Conservation (phyloP, 108 stramenopile species). For the Thalassiosira profunda region DNA sequence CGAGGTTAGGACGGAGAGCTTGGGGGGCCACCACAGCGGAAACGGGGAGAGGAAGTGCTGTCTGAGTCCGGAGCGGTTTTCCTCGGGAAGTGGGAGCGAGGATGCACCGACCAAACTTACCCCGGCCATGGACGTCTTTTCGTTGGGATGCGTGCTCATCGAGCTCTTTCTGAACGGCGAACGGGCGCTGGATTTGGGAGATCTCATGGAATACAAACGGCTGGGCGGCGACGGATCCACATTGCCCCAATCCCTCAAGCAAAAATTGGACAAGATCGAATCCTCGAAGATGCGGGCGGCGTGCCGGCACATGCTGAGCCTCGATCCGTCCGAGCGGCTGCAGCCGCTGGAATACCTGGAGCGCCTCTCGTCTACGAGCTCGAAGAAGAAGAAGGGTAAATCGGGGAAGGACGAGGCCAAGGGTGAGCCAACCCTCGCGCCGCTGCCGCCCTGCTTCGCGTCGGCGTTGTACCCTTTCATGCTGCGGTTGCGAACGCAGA, state of each 20-base stretch:
- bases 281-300: constrained; percentile 81
- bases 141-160: constrained; percentile 95
- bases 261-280: constrained; percentile 91
- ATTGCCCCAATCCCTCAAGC: constrained; percentile 60
- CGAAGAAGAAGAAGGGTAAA: constrained; percentile 4
- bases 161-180: constrained; percentile 96
- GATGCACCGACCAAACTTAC: constrained; percentile 50
- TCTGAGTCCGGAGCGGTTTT: constrained; percentile 96
- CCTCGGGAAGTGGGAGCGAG: constrained; percentile 22
- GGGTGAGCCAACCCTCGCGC: constrained; percentile 14
- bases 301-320: constrained; percentile 88
- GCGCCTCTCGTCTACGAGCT: constrained; percentile 52
- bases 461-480: constrained; percentile 66
- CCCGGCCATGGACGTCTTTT: constrained; percentile 97
- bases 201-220: constrained; percentile 86
- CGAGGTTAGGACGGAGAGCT: not conserved
- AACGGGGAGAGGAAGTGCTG: constrained; percentile 91
- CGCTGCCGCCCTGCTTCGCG: constrained; percentile 64
- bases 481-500: constrained; percentile 50
- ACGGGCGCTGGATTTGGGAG: constrained; percentile 92
- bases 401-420: constrained; percentile 11
- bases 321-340: constrained; percentile 82
- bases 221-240: constrained; percentile 9
- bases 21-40: constrained; percentile 5
- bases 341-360: constrained; percentile 74